Base-by-base conservation (phyloP, 768 basidiomycete genomes). In the Mycena crocata region DNA sequence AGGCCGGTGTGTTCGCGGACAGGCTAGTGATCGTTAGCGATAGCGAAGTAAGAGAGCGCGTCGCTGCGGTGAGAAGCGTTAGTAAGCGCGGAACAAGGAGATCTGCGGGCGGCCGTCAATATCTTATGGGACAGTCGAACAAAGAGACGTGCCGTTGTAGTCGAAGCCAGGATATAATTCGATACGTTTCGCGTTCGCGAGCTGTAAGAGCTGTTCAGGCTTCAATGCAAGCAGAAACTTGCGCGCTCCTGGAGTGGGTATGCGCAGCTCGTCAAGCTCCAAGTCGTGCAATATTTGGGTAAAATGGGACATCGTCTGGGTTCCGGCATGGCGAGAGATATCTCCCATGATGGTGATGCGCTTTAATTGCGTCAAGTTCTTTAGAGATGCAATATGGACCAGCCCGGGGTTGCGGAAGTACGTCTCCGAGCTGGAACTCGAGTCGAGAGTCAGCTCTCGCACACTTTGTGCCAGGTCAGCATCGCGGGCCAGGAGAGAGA, bases 341-440 rank as follows among this genome's bases (percentile, higher is more conserved):
- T 65, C 49, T 8, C 60, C 68, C 1, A 57, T 44, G 12, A 69
- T 52, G 1, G 60, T 66, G 21, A 69, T 26, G 26, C 64, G 54
- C 50, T 69, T 69, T 17, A 69, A 15, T n/a, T 48, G 55, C 14
- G 56, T 62, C 44, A 69, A 45, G 5, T 69, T 66, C 30, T 39
- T 32, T 21, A 69, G 35, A 2, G 68, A 66, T 0, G 49, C 15
- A 26, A 51, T 10, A 32, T 69, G 8, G 19, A 69, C n/a, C 17
- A 69, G 44, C 13, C 42, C 48, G 1, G 58, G 60, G 45, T 69
- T 69, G 14, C 34, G 54, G 8, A 32, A 42, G 24, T 57, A 62
- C 4, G 37, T 24, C 26, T 51, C 40, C 8, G 48, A 37, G 30
- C 12, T 19, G 7, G 56, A 57, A 17, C 5, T 7, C 8, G 62